A percentile compares a stretch with the other conserved stretches of the same genome.
Conservation (phyloP, 108 stramenopile genomes). For the Pseudonitzschia multiseries region DNA sequence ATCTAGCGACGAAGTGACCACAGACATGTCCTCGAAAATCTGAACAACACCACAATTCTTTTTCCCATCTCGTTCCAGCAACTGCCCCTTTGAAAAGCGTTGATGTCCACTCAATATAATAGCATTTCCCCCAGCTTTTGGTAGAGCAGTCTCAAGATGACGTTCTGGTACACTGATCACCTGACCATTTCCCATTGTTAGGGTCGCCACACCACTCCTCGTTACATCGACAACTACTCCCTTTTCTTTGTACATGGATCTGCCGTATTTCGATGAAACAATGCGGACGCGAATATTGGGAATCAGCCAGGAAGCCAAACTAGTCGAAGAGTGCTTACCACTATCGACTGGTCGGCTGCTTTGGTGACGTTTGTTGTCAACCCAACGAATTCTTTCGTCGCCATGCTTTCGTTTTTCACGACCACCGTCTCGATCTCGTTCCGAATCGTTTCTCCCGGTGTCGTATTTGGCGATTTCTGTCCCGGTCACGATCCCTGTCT, state of each 20-base stretch:
- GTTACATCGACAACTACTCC: constrained; percentile 81
- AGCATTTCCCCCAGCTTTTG: constrained; percentile 75
- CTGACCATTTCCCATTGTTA: constrained; percentile 66
- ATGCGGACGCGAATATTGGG: constrained; percentile 86
- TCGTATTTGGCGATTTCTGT: constrained; percentile 10
- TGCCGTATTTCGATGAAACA: constrained; percentile 65
- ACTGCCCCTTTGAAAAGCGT: constrained; percentile 56
- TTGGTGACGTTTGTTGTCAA: constrained; percentile 9
- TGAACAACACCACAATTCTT: constrained; percentile 68
- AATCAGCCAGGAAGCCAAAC: constrained; percentile 54
- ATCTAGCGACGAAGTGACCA: constrained; percentile 73
- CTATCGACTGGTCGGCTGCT: neutral
- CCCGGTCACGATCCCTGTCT: constrained; percentile 12
- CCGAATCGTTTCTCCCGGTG: neutral
- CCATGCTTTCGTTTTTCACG: neutral
- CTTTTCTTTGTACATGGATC: constrained; percentile 66
- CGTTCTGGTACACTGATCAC: constrained; percentile 71
- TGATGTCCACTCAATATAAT: constrained; percentile 62
- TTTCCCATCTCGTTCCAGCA: constrained; percentile 69
- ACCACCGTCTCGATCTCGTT: no score
- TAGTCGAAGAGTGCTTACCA: neutral
- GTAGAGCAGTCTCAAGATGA: constrained; percentile 84
- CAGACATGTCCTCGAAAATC: constrained; percentile 75
- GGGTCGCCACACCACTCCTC: constrained; percentile 46
- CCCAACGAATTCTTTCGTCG: constrained; percentile 1